phyloP scores from a whole-genome alignment of 345 rosid species.

The Gossypioides kirkii region DNA sequence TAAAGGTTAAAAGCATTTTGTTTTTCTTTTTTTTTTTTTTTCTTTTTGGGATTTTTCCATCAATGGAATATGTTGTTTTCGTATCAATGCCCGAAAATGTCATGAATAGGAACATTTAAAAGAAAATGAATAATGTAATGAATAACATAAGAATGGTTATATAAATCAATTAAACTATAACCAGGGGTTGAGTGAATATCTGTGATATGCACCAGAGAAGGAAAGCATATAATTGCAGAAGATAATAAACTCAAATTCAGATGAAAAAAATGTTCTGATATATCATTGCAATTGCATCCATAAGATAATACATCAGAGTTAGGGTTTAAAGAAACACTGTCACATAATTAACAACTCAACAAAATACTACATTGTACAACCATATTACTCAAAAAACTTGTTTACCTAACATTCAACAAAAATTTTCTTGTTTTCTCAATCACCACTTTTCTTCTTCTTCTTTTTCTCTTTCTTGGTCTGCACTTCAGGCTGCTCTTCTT shows the following conservation, averaged over 20 bases:
- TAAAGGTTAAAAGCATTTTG: too few species aligned
- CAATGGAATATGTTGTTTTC: too few species aligned
- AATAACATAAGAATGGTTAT: too few species aligned
- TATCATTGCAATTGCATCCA: background rate
- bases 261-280: background rate
- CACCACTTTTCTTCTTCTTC: conserved; percentile 10
- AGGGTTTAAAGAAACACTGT: background rate
- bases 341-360: background rate
- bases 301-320: background rate
- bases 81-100: too few species aligned
- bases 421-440: background rate
- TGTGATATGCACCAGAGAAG: too few species aligned
- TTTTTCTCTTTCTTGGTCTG: conserved; percentile 9
- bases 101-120: too few species aligned
- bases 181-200: too few species aligned
- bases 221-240: too few species aligned
- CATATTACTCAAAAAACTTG: conserved; percentile 1
- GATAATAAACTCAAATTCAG: background rate
- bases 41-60: too few species aligned
- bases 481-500: background rate
- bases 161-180: too few species aligned
- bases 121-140: too few species aligned
- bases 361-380: conserved; percentile 2
- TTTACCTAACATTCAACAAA: background rate
- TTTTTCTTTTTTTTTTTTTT: too few species aligned